Evolutionary conservation across 2,329 filamentous ascomycete genomes (phyloP).

Genomic region (Aspergillus clavatus): DNA sequence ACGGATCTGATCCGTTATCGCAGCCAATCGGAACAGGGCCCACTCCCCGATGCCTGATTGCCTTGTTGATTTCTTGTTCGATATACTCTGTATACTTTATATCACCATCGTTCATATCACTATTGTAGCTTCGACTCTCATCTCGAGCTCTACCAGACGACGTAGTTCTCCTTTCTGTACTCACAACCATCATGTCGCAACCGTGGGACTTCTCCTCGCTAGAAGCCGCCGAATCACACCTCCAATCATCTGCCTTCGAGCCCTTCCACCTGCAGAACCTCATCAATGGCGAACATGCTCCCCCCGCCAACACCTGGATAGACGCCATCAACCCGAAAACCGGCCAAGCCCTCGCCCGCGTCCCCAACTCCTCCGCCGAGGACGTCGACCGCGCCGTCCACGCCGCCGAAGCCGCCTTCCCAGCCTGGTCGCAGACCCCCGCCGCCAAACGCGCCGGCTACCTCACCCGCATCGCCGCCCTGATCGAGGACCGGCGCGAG

Average conservation of each 20-base stretch:
- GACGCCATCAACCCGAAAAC: constrained; percentile 9
- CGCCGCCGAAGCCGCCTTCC: constrained; percentile 13
- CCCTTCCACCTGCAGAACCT: constrained; percentile 9
- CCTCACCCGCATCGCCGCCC: constrained; percentile 10
- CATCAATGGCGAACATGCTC: constrained; percentile 3
- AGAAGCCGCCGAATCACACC: constrained; percentile 6
- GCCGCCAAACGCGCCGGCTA: constrained; percentile 11
- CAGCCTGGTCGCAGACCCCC: constrained; percentile 11
- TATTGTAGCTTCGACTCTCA: too few species aligned
- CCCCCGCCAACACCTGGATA: neutral
- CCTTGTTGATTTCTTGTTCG: too few species aligned
- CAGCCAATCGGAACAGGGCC: neutral
- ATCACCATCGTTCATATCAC: too few species aligned
- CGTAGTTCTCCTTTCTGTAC: too few species aligned
- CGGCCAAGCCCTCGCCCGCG: constrained; percentile 4
- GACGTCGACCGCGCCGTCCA: constrained; percentile 12
- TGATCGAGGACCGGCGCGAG: constrained; percentile 11
- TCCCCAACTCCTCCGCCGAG: constrained; percentile 8
- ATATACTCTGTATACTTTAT: too few species aligned
- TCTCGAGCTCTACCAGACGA: too few species aligned
- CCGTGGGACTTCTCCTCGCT: constrained; percentile 7
- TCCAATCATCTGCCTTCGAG: constrained; percentile 2
- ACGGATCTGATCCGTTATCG: neutral
- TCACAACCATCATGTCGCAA: neutral
- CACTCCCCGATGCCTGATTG: too few species aligned